Base-by-base conservation (phyloP, 2,329 filamentous ascomycete species). In the Trichophyton rubrum region DNA sequence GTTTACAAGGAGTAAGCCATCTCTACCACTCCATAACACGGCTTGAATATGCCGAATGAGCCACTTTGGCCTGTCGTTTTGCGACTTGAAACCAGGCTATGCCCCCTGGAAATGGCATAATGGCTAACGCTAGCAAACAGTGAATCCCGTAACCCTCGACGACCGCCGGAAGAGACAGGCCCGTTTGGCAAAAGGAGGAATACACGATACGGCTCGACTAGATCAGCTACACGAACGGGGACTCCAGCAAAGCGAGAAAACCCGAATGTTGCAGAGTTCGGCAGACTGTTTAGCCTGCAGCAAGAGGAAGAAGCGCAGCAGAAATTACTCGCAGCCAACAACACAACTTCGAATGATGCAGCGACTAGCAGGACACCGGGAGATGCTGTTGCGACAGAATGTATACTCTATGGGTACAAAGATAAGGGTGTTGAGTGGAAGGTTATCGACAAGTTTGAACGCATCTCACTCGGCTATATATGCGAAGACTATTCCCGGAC, bases 401-500 rank as follows among this genome's bases (percentile, higher is more conserved):
- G 95, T 64, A 84, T 96, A 60, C 79, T 97, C 15, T 88, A 91
- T 66, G 92, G 92, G 33, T 96, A 91, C 74, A 83, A 72, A 77
- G 85, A 74, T 80, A 90, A 78, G 66, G 79, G 82, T 3, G 71
- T 73, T 6, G 82, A 85, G 69, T 96, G 93, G 81, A 90, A 91
- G 30, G 90, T 90, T 38, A 86, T 97, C 67, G 85, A 88, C 66
- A 89, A 89, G 74, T 97, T 88, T 75, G 92, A 96, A 77, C 83
- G 86, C 62, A 85, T 95, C 47, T 92, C 89, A 5, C 74, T 76
- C 35, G 91, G 91, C 27, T 77, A 84, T 64, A 89, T 96, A 70
- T 91, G 91, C 73, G 92, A 97, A 75, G 91, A 96, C 74, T 97
- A 97, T 73, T 85, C 90, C 7, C 85, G 92, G 64, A 85, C 88